Base-by-base conservation (phyloP, 441 rosid genomes). In the Aleurites moluccanus region DNA sequence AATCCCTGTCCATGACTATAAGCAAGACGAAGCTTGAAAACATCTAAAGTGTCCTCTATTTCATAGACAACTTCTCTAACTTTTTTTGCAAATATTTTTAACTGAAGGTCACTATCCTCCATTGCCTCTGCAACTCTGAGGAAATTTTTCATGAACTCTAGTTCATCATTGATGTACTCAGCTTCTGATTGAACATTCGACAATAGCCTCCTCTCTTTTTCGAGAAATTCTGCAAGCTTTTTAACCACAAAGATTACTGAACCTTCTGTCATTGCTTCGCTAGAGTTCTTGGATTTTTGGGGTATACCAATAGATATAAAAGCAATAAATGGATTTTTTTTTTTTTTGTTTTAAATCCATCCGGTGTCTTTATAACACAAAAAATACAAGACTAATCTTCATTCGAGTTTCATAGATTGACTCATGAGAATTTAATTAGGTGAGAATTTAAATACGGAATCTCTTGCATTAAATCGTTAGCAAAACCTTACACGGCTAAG, bases 41-140 rank as follows among this genome's bases (percentile, higher is more conserved):
- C 89, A 60, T 88, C 92, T 16, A 87, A 76, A 72, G 79, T 79
- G 55, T 86, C 93, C 72, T 89, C 90, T 6, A 76, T 64, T 40
- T 86, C 87, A 11, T 79, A 64, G 27, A 83, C 88, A 1, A 75
- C 64, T 4, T 87, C 82, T 63, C 88, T 79, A 7, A 87, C 63
- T 72, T 89, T 85, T 81, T 75, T 81, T 15, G 86, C 81, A 86
- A 85, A 83, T 10, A 79, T 77, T 59, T 80, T 82, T 70, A 83
- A 79, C 27, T 80, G 79, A 30, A 69, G 74, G n/a, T 85, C 83
- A 3, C 52, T 71, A 33, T 81, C 87, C 56, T 79, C 82, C 21
- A 72, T 52, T 4, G 81, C 49, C 55, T 87, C 92, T 42, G 85
- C 87, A 33, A 71, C 61, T 75, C 85, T 80, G 65, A 86, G 67